These are phyloP conservation scores for Penicillium simplicissimum DNA, from an alignment of 495 filamentous ascomycete species.

Conservation along the genomic window DNA sequence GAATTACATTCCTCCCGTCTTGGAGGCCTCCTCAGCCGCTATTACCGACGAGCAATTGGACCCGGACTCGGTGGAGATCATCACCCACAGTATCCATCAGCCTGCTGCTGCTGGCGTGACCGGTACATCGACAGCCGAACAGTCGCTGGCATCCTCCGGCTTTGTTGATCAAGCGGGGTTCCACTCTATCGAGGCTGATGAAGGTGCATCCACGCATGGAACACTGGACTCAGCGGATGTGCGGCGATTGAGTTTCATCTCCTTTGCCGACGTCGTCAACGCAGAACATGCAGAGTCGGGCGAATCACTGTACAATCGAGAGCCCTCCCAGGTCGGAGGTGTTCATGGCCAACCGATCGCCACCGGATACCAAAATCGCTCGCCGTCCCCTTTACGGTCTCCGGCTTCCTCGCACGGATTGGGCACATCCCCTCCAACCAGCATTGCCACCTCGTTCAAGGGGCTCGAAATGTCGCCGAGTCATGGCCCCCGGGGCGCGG, in stretches of 20 bases:
- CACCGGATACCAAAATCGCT: slow-evolving; percentile 59
- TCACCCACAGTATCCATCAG: slow-evolving; percentile 79
- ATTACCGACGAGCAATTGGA: slow-evolving; percentile 66
- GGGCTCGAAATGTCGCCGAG: slow-evolving; percentile 63
- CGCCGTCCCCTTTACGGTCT: slow-evolving; percentile 70
- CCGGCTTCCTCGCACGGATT: slow-evolving; percentile 65
- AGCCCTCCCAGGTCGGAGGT: slow-evolving; percentile 59
- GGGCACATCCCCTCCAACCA: slow-evolving; percentile 65
- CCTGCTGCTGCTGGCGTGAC: slow-evolving; percentile 66
- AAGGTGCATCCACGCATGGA: slow-evolving; percentile 54
- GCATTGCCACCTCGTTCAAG: slow-evolving; percentile 64
- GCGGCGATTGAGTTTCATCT: slow-evolving; percentile 87
- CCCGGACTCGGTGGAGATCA: slow-evolving; percentile 78
- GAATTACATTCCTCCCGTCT: slow-evolving; percentile 85
- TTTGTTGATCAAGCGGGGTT: slow-evolving; percentile 53
- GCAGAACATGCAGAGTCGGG: slow-evolving; percentile 65
- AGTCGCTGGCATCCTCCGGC: slow-evolving; percentile 34
- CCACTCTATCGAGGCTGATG: slow-evolving; percentile 55
- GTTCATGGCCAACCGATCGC: slow-evolving; percentile 41
- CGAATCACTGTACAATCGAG: slow-evolving; percentile 40
- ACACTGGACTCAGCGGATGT: slow-evolving; percentile 73
- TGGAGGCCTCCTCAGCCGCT: slow-evolving; percentile 84
- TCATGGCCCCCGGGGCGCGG: slow-evolving; percentile 33
- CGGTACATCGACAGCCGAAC: slow-evolving; percentile 41
- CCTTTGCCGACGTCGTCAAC: slow-evolving; percentile 93